These are phyloP conservation scores for Zoysia japonica DNA, from an alignment of 176 grass and related monocot genomes.

Conservation along the genomic window DNA sequence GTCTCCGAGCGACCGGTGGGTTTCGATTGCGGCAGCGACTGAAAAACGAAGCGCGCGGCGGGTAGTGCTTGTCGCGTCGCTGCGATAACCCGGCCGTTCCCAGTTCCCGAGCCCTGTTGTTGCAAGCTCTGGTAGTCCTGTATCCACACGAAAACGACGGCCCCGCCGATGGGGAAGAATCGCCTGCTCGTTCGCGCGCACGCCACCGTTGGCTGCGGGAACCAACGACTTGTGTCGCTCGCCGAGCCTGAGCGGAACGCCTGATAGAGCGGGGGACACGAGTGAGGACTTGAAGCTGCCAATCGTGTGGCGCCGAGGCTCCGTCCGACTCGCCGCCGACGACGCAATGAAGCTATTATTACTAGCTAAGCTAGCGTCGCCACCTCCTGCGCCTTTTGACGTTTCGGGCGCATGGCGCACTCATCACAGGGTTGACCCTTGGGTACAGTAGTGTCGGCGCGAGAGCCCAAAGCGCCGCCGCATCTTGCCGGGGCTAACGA, in stretches of 20 bases:
- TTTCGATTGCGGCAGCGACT: neutral
- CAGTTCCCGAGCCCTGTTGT: neutral
- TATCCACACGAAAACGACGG: neutral
- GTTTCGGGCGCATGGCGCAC: constrained; percentile 33
- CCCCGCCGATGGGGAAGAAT: neutral
- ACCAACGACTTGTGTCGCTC: neutral
- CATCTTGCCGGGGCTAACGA: neutral
- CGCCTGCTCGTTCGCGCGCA: too few species aligned
- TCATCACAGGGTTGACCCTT: constrained; percentile 38
- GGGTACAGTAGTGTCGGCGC: constrained; percentile 32
- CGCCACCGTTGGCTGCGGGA: neutral
- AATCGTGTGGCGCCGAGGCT: neutral
- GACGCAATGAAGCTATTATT: neutral
- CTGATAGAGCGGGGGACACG: neutral
- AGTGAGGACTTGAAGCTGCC: too few species aligned
- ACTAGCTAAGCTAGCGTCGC: neutral
- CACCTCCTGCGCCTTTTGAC: neutral
- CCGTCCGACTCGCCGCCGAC: constrained; percentile 4
- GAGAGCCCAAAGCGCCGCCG: neutral
- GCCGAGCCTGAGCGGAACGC: neutral
- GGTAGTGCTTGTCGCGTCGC: neutral
- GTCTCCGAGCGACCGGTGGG: neutral
- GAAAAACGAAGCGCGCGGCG: constrained; percentile 3
- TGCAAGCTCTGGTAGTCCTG: too few species aligned
- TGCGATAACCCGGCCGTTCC: neutral